A percentile compares a stretch with the other conserved stretches of the same genome.
These are phyloP conservation scores for Jaenimonas drosophilae DNA, from an alignment of 208 protist species.

Conservation along the genomic window DNA sequence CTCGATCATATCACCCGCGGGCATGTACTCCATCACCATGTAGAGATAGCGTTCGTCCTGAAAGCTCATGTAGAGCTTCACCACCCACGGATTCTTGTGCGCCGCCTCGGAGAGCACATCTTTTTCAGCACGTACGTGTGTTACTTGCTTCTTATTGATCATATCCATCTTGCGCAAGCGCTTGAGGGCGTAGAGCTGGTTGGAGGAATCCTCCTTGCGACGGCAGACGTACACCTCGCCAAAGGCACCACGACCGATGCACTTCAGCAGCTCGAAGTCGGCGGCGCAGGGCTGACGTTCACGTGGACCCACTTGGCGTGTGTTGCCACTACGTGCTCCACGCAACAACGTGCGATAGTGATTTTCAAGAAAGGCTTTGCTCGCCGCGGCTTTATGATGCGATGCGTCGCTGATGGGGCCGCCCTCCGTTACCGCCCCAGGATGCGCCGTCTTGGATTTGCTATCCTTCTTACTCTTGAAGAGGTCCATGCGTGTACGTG, in stretches of 20 bases:
- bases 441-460: too few relatives aligned
- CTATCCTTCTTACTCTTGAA: too few relatives aligned
- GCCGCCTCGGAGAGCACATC: conserved; percentile 83
- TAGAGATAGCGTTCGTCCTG: conserved; percentile 90
- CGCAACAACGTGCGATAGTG: conserved; percentile 70
- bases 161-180: conserved; percentile 89
- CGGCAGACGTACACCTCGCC: conserved; percentile 88
- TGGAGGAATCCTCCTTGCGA: conserved; percentile 41
- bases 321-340: conserved; percentile 34
- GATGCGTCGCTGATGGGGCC: conserved; percentile 64
- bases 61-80: conserved; percentile 86
- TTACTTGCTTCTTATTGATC: conserved; percentile 82
- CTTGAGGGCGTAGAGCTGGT: conserved; percentile 86
- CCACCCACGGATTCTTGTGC: conserved; percentile 80
- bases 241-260: conserved; percentile 86
- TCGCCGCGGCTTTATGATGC: conserved; percentile 79
- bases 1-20: conserved; percentile 90
- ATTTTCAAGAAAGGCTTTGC: conserved; percentile 79
- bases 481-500: too few relatives aligned
- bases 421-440: conserved; percentile 22
- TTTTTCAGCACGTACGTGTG: conserved; percentile 86
- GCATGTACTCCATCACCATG: conserved; percentile 94
- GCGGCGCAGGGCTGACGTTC: conserved; percentile 52
- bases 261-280: conserved; percentile 86
- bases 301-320: conserved; percentile 49